A percentile compares a stretch with the other conserved stretches of the same genome.
Conservation (phyloP, 495 filamentous ascomycete species). For the Podospora pseudopauciseta region DNA sequence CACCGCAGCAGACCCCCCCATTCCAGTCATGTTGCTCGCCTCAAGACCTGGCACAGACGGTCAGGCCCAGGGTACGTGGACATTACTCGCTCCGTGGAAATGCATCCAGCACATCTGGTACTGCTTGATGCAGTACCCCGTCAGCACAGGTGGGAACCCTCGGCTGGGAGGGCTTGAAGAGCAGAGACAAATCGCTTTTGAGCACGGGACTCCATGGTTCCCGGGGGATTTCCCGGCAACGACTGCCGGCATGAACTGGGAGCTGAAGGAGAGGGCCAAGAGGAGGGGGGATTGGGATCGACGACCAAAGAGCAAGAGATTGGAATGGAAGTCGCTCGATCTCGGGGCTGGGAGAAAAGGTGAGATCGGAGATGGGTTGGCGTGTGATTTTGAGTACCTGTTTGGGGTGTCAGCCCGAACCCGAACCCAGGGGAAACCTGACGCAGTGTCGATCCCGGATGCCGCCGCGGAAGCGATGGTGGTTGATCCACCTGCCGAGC, state of each 20-base stretch:
- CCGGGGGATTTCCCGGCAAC: constrained; percentile 86
- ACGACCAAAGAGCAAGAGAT: constrained; percentile 75
- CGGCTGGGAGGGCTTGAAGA: constrained; percentile 81
- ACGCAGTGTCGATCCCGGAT: constrained; percentile 13
- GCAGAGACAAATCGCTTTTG: constrained; percentile 75
- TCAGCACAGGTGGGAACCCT: constrained; percentile 73
- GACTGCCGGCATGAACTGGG: constrained; percentile 73
- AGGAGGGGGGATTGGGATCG: constrained; percentile 69
- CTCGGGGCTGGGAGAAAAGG: constrained; percentile 72
- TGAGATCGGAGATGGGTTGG: constrained; percentile 79
- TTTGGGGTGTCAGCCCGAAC: constrained; percentile 27
- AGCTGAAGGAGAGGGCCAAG: constrained; percentile 58
- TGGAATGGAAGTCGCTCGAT: constrained; percentile 72
- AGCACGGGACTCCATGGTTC: constrained; percentile 77
- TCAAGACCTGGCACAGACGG: constrained; percentile 46
- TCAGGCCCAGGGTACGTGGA: constrained; percentile 70
- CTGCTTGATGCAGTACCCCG: constrained; percentile 76
- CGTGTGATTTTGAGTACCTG: constrained; percentile 80
- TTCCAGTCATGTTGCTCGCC: constrained; percentile 72
- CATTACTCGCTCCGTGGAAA: constrained; percentile 85
- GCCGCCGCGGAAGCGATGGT: constrained; percentile 26
- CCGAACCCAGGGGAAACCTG: constrained; percentile 23
- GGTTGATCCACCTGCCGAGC: constrained; percentile 16
- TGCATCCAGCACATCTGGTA: constrained; percentile 87
- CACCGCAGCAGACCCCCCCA: constrained; percentile 66